Evolutionary conservation across 2,329 filamentous ascomycete species (phyloP).

Genomic region (Venturia carpophila): DNA sequence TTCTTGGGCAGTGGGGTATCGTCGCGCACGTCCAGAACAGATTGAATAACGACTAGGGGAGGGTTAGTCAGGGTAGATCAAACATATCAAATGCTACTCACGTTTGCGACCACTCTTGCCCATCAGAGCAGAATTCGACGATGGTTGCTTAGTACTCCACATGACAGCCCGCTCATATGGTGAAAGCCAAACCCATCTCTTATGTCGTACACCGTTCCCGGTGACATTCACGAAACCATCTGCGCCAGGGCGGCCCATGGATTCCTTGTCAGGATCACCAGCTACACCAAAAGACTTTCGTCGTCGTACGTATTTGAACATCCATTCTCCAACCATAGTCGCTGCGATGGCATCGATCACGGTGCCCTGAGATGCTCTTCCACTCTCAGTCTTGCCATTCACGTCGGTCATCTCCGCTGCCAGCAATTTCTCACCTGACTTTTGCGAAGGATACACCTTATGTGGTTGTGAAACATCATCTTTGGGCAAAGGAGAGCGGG

Average conservation of each 20-base stretch:
- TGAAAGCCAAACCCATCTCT: slow-evolving; percentile 96
- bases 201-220: slow-evolving; percentile 66
- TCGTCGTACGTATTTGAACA: slow-evolving; percentile 83
- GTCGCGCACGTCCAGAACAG: slow-evolving; percentile 93
- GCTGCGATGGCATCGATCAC: slow-evolving; percentile 96
- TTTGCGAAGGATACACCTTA: slow-evolving; percentile 35
- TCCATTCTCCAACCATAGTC: slow-evolving; percentile 97
- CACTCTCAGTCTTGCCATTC: slow-evolving; percentile 9
- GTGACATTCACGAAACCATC: slow-evolving; percentile 59
- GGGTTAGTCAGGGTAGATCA: slow-evolving; percentile 27
- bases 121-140: slow-evolving; percentile 75
- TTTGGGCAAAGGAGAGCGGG: slow-evolving; percentile 63
- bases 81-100: slow-evolving; percentile 47
- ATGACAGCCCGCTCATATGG: slow-evolving; percentile 94
- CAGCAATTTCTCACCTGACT: slow-evolving; percentile 16
- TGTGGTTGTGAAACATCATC: slow-evolving; percentile 59
- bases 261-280: slow-evolving; percentile 40
- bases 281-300: slow-evolving; percentile 83
- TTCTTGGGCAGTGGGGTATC: slow-evolving; percentile 78
- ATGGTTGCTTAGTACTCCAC: slow-evolving; percentile 97
- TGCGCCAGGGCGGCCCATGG: slow-evolving; percentile 46
- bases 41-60: slow-evolving; percentile 76
- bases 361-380: slow-evolving; percentile 46
- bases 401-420: neutral
- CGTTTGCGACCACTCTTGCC: slow-evolving; percentile 91